Conservation (phyloP, 108 stramenopile genomes). For the Chaetoceros muelleri region DNA sequence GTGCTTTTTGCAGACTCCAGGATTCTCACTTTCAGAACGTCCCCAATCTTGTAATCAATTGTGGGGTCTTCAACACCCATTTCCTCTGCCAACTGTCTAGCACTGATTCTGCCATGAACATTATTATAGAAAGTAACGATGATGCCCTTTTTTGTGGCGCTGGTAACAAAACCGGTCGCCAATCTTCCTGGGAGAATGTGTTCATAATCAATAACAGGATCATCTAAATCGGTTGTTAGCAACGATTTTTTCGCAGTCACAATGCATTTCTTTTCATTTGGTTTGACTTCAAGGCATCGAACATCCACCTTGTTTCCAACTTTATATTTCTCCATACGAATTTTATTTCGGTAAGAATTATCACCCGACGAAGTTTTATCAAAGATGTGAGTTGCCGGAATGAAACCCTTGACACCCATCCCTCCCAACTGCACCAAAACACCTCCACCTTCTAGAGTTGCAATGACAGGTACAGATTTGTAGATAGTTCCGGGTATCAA, state of each 20-base stretch:
- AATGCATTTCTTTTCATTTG: conserved; percentile 40
- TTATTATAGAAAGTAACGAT: conserved; percentile 78
- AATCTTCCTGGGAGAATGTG: conserved; percentile 21
- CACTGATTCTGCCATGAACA: conserved; percentile 61
- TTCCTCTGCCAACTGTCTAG: conserved; percentile 53
- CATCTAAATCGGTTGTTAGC: conserved; percentile 29
- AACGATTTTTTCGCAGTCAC: conserved; percentile 73
- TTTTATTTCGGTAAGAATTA: conserved; percentile 50
- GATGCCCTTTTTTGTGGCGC: conserved; percentile 53
- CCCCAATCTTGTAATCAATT: conserved; percentile 58
- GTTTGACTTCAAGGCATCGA: conserved; percentile 57
- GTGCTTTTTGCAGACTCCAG: conserved; percentile 12
- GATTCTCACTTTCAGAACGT: conserved; percentile 41
- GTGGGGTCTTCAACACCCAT: conserved; percentile 69
- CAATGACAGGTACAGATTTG: conserved; percentile 54
- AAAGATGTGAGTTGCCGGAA: conserved; percentile 59
- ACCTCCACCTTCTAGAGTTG: conserved; percentile 41
- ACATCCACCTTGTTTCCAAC: conserved; percentile 68
- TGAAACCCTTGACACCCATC: conserved; percentile 50
- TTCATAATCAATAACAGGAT: conserved; percentile 40
- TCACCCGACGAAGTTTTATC: conserved; percentile 27
- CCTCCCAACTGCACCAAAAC: conserved; percentile 62
- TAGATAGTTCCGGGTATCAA: conserved; percentile 56
- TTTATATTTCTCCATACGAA: conserved; percentile 56
- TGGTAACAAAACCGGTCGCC: conserved; percentile 64